Evolutionary conservation across 2,329 filamentous ascomycete species (phyloP).

Genomic region (Elsinoe batatas): DNA sequence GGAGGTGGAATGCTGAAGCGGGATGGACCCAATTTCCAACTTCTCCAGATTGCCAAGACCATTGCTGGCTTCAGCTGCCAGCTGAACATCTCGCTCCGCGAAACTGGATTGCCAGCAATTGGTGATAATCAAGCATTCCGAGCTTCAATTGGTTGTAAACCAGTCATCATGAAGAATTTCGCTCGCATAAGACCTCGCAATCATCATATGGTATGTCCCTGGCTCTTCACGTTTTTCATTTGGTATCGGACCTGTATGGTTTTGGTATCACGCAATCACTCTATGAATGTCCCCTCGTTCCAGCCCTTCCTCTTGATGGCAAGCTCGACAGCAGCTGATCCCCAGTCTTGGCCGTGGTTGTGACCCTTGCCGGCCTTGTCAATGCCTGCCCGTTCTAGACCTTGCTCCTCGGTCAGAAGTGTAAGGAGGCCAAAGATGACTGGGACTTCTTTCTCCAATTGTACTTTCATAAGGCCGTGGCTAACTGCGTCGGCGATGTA

Average conservation of each 20-base stretch:
- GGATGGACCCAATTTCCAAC: constrained; percentile 6
- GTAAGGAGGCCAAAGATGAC: constrained; percentile 90
- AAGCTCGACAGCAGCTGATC: constrained; percentile 85
- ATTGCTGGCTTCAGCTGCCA: not conserved
- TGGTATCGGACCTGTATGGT: not conserved
- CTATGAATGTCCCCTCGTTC: constrained; percentile 57
- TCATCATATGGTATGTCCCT: not conserved
- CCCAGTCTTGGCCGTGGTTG: constrained; percentile 97
- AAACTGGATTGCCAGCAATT: not conserved
- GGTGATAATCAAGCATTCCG: too few relatives aligned
- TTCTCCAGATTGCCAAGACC: constrained; percentile 3
- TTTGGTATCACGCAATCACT: constrained; percentile 23
- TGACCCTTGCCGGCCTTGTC: constrained; percentile 45
- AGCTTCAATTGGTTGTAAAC: too few relatives aligned
- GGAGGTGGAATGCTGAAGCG: not conserved
- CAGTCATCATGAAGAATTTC: not conserved
- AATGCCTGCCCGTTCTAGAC: constrained; percentile 71
- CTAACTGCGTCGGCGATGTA: constrained; percentile 90
- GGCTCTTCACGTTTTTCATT: constrained; percentile 5
- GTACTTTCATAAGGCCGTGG: constrained; percentile 88
- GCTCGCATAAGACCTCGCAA: not conserved
- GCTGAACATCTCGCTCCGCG: too few relatives aligned
- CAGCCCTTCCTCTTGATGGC: constrained; percentile 78
- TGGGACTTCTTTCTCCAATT: constrained; percentile 78
- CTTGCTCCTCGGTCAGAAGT: constrained; percentile 80